Conservation (phyloP, 78 protist species). For the Dictyostelium firmibasis region DNA sequence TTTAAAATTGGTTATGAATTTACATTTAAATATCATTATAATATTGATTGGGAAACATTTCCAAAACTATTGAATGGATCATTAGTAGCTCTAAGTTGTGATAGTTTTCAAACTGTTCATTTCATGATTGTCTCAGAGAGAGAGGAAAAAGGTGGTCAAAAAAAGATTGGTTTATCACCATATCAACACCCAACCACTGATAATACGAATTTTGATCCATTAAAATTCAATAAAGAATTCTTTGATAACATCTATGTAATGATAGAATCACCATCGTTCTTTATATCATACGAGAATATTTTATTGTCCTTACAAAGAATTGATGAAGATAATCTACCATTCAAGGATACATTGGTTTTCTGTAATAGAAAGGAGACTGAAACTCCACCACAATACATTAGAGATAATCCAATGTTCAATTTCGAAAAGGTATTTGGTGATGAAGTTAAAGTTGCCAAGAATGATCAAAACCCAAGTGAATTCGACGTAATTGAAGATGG, state of each 20-base stretch:
- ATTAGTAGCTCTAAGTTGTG: slow-evolving; percentile 33
- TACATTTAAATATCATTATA: neutral
- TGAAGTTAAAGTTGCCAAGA: neutral
- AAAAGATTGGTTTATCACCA: neutral
- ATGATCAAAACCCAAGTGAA: neutral
- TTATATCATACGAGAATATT: slow-evolving; percentile 44
- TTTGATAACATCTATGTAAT: slow-evolving; percentile 11
- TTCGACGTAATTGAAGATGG: neutral
- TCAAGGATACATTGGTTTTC: slow-evolving; percentile 32
- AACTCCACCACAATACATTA: slow-evolving; percentile 28
- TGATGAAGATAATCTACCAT: slow-evolving; percentile 38
- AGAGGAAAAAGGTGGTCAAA: slow-evolving; percentile 17
- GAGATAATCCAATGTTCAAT: neutral
- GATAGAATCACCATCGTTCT: slow-evolving; percentile 61
- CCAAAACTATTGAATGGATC: slow-evolving; percentile 57
- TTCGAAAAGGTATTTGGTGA: slow-evolving; percentile 3
- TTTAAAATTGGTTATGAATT: slow-evolving; percentile 2
- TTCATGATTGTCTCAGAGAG: slow-evolving; percentile 24
- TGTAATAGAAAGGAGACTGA: neutral
- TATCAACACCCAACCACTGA: neutral
- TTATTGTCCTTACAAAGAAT: slow-evolving; percentile 55
- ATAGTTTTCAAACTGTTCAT: slow-evolving; percentile 3
- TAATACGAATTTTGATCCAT: neutral
- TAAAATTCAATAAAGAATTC: neutral
- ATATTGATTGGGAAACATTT: slow-evolving; percentile 34